Percentiles rank a stretch among this genome's conserved stretches.
phyloP scores from a whole-genome alignment of 768 basidiomycete genomes.

The Cubamyces lactineus region DNA sequence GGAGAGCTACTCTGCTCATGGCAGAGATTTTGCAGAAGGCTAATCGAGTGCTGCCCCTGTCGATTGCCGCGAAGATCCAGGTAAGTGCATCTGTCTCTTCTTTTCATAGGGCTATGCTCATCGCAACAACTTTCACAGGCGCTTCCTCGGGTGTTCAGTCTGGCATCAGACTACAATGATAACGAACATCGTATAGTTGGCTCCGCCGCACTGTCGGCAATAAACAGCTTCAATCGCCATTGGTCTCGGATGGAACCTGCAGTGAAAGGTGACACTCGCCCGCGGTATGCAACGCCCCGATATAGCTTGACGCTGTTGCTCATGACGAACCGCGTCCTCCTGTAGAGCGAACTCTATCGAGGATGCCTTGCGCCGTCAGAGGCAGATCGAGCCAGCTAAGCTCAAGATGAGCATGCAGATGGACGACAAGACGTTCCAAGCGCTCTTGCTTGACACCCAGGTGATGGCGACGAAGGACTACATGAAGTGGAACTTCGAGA shows the following conservation, averaged over 20 bases:
- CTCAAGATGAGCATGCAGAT: conserved; percentile 91
- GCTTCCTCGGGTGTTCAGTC: conserved; percentile 80
- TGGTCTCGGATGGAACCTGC: conserved; percentile 67
- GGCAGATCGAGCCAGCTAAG: conserved; percentile 89
- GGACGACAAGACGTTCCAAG: conserved; percentile 92
- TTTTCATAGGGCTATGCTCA: neutral
- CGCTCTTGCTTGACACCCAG: conserved; percentile 83
- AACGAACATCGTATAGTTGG: conserved; percentile 83
- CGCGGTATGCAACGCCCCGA: conserved; percentile 50
- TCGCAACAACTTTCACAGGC: conserved; percentile 51
- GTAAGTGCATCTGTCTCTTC: conserved; percentile 40
- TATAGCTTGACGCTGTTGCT: neutral
- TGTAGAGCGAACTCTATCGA: conserved; percentile 78
- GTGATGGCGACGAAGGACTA: conserved; percentile 89
- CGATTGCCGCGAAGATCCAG: conserved; percentile 84
- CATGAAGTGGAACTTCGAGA: conserved; percentile 91
- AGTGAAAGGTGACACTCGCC: conserved; percentile 54
- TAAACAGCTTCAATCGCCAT: conserved; percentile 95
- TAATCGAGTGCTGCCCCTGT: conserved; percentile 82
- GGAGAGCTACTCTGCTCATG: conserved; percentile 89
- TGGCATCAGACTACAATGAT: conserved; percentile 80
- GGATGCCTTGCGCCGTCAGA: conserved; percentile 85
- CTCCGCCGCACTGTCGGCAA: conserved; percentile 79
- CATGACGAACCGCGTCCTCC: neutral
- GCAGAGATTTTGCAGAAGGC: conserved; percentile 90